Conservation (phyloP, 805 yeast species). For the Candida pseudofarinosa region DNA sequence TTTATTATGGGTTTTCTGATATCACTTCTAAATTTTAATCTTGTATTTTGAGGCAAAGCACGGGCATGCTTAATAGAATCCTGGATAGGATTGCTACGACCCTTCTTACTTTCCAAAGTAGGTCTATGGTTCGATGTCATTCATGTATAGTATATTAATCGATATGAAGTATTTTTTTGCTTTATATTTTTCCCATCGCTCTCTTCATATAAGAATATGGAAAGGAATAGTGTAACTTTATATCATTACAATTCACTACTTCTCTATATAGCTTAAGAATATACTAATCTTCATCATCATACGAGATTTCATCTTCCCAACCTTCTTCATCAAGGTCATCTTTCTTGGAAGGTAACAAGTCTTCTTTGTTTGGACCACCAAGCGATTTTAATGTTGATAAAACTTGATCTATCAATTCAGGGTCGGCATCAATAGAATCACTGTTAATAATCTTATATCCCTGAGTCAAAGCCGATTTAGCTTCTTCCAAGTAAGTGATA, state of each 20-base stretch:
- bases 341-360: constrained; percentile 30
- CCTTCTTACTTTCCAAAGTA: constrained; percentile 38
- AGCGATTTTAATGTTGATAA: constrained; percentile 45
- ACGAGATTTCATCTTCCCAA: constrained; percentile 52
- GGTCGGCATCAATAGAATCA: constrained; percentile 45
- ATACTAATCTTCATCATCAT: constrained; percentile 24
- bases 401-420: constrained; percentile 57
- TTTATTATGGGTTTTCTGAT: constrained; percentile 12
- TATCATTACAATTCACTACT: not conserved
- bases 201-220: no score
- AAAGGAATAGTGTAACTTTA: no score
- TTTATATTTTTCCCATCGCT: no score
- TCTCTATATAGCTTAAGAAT: not conserved
- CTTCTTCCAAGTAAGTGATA: constrained; percentile 29
- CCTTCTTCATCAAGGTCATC: constrained; percentile 38
- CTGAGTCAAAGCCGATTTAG: constrained; percentile 41
- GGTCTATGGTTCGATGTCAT: constrained; percentile 45
- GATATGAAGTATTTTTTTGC: no score
- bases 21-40: constrained; percentile 30
- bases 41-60: constrained; percentile 26
- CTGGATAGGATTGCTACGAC: constrained; percentile 25
- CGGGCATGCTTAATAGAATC: constrained; percentile 36
- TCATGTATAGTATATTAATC: no score
- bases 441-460: constrained; percentile 40
- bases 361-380: constrained; percentile 57